phyloP scores from a whole-genome alignment of 139 green algal genomes.

The Tetradesmus obliquus region DNA sequence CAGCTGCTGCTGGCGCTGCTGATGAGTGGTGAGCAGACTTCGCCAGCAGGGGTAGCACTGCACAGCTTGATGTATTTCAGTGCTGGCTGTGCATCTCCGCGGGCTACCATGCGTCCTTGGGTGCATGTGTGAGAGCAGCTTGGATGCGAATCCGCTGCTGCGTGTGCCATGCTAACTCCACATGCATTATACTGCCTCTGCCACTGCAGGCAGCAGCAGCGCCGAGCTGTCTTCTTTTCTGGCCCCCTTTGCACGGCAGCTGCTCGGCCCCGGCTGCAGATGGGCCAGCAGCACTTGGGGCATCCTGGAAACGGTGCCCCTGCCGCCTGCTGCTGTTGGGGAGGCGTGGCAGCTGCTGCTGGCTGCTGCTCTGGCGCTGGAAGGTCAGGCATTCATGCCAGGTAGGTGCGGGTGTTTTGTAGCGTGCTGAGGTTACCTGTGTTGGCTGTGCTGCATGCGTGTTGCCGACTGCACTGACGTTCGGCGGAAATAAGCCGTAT shows the following conservation, averaged over 20 bases:
- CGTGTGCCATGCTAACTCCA: no score
- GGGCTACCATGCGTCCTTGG: no score
- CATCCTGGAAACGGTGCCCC: background rate
- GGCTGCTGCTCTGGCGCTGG: conserved; percentile 21
- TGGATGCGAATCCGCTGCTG: no score
- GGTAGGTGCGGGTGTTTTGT: background rate
- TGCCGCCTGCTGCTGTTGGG: background rate
- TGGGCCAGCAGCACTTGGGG: background rate
- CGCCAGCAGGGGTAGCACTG: background rate
- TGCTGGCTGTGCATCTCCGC: no score
- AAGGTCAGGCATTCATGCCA: background rate
- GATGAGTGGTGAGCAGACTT: background rate
- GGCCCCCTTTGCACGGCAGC: background rate
- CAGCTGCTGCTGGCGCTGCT: conserved; percentile 15
- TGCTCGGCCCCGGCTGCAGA: background rate
- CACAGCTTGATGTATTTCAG: no score
- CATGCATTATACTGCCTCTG: no score
- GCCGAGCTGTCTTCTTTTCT: background rate
- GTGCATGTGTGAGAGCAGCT: no score
- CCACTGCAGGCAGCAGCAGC: background rate
- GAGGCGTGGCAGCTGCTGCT: conserved; percentile 35
- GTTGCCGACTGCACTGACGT: no score
- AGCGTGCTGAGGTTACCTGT: no score
- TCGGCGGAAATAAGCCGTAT: no score
- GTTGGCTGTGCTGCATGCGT: no score